phyloP scores from a whole-genome alignment of 2,329 filamentous ascomycete genomes.

The Madurella mycetomatis region DNA sequence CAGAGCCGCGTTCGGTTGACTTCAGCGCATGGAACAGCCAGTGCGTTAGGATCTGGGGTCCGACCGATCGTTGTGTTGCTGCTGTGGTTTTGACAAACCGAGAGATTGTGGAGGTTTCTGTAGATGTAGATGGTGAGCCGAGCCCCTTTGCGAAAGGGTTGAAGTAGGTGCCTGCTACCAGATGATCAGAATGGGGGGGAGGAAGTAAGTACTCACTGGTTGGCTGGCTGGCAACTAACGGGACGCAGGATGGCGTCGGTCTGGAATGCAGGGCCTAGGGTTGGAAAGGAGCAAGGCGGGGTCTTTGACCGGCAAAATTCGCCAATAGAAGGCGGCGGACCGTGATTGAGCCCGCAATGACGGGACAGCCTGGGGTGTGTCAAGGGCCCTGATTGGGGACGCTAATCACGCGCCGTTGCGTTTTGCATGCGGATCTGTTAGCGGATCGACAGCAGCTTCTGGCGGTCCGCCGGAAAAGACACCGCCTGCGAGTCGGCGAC shows the following conservation, averaged over 20 bases:
- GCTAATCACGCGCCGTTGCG: conserved; percentile 13
- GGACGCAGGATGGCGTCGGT: neutral
- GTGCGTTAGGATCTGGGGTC: neutral
- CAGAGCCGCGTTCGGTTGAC: conserved; percentile 1
- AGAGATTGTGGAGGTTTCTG: neutral
- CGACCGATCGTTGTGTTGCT: conserved; percentile 3
- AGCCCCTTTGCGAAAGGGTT: neutral
- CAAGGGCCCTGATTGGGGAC: conserved; percentile 11
- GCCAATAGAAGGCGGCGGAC: conserved; percentile 11
- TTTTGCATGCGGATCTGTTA: conserved; percentile 10
- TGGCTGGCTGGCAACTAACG: conserved; percentile 2
- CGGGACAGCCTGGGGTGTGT: conserved; percentile 7
- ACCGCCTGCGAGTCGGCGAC: neutral
- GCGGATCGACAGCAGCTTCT: neutral
- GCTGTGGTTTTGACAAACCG: conserved; percentile 4
- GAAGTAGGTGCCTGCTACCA: conserved; percentile 9
- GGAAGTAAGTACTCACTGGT: neutral
- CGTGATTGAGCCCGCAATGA: conserved; percentile 3
- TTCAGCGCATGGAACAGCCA: neutral
- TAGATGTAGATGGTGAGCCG: conserved; percentile 5
- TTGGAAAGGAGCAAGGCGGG: conserved; percentile 15
- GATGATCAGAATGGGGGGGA: neutral
- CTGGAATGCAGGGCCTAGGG: conserved; percentile 8
- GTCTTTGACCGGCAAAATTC: conserved; percentile 18
- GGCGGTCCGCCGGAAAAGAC: neutral